phyloP scores from a whole-genome alignment of 108 stramenopile genomes.

The Nitzschia inconspicua region DNA sequence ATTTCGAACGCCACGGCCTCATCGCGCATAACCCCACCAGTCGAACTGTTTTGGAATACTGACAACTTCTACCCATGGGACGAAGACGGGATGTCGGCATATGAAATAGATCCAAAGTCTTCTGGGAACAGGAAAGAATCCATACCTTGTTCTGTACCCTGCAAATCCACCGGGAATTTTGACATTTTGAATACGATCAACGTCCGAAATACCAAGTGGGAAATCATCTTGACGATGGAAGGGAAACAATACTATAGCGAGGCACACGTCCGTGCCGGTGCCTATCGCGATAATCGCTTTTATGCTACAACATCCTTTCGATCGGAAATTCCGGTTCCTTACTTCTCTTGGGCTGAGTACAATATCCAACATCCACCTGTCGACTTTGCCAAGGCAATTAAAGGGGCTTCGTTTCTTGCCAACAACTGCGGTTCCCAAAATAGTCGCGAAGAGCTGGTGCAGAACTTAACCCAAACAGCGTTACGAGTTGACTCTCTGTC shows the following conservation, averaged over 20 bases:
- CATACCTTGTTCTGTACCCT: conserved; percentile 37
- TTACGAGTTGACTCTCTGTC: conserved; percentile 62
- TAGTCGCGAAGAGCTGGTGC: conserved; percentile 54
- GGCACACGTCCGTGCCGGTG: conserved; percentile 7
- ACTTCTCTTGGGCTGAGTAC: conserved; percentile 59
- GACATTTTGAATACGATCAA: conserved; percentile 8
- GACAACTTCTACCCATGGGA: background rate
- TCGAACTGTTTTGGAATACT: conserved; percentile 18
- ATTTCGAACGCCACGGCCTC: background rate
- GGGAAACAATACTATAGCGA: conserved; percentile 34
- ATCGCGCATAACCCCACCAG: conserved; percentile 11
- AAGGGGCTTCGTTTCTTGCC: conserved; percentile 66
- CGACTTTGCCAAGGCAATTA: conserved; percentile 44
- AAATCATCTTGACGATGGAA: conserved; percentile 29
- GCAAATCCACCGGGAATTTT: conserved; percentile 7
- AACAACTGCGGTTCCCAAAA: conserved; percentile 52
- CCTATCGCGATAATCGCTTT: conserved; percentile 31
- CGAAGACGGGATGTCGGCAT: background rate
- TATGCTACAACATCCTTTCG: conserved; percentile 69
- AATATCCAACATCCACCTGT: conserved; percentile 39
- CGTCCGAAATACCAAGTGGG: conserved; percentile 40
- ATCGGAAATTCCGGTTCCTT: conserved; percentile 61
- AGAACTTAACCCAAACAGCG: conserved; percentile 17
- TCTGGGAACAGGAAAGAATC: background rate
- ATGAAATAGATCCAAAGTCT: background rate